These are phyloP conservation scores for Zopfia rhizophila DNA, from an alignment of 2,329 filamentous ascomycete species.

Conservation along the genomic window DNA sequence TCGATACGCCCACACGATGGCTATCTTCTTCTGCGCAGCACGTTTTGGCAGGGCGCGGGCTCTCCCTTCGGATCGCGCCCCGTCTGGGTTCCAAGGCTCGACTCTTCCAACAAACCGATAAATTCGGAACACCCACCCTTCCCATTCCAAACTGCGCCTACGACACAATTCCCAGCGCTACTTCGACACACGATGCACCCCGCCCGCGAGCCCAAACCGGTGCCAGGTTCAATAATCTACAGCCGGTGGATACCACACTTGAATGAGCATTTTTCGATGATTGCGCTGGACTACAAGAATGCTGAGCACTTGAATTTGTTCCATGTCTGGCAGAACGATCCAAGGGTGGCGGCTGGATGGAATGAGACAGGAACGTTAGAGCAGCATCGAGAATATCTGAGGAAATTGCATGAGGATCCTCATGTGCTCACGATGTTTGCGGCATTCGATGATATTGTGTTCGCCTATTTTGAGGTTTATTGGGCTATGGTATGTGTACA, in stretches of 20 bases:
- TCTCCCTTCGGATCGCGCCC: constrained; percentile 55
- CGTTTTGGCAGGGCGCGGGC: constrained; percentile 59
- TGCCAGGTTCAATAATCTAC: constrained; percentile 76
- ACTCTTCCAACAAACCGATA: constrained; percentile 51
- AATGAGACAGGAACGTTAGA: constrained; percentile 81
- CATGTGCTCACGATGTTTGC: constrained; percentile 77
- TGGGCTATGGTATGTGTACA: constrained; percentile 71
- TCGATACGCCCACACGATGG: constrained; percentile 47
- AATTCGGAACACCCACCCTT: constrained; percentile 53
- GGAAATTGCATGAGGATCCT: constrained; percentile 74
- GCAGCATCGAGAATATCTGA: constrained; percentile 77
- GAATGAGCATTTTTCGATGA: constrained; percentile 79
- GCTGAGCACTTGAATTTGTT: constrained; percentile 74
- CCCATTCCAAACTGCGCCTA: constrained; percentile 58
- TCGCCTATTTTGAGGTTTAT: constrained; percentile 84
- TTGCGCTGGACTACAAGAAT: constrained; percentile 75
- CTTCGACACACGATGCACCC: constrained; percentile 74
- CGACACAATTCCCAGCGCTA: constrained; percentile 58
- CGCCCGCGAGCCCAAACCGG: constrained; percentile 75
- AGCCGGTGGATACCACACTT: constrained; percentile 82
- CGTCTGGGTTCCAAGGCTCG: constrained; percentile 50
- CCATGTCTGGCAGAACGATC: constrained; percentile 85
- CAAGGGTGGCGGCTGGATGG: constrained; percentile 82
- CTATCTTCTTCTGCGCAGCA: constrained; percentile 62
- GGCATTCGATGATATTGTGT: constrained; percentile 74